Evolutionary conservation across 192 early-diverging fungal genomes (phyloP), one percentile per base, ranked within the genome.

Genomic region (Coemansia guatemalensis): DNA sequence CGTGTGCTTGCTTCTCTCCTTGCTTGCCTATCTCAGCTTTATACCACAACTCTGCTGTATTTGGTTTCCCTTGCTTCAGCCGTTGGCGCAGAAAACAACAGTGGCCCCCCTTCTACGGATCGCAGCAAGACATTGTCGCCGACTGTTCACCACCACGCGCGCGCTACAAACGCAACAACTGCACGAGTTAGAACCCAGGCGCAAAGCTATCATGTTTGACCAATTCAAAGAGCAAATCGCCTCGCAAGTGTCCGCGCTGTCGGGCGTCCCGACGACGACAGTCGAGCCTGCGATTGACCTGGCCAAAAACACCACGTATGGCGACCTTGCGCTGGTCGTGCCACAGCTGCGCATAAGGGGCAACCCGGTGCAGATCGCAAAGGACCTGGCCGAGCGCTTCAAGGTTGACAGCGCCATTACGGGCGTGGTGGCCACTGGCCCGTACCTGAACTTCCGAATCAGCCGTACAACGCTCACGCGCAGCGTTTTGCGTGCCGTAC

Each of bases 361-460:
- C 26, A 89, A 87, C 76, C 91, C 91, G 2, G 68, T 67, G n/a
- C 81, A 82, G 29, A 60, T 88, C 48, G 88, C 89, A 11, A 76
- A 85, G 64, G 74, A 83, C 8, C 85, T 84, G 81, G 87, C 84
- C 29, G 87, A 80, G 27, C 76, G 85, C 77, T 90, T 91, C 77
- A 64, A 81, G 68, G 58, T 81, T 27, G 85, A 87, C 69, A 71
- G 85, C 20, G 75, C 71, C 48, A 83, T 93, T 48, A 68, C 75
- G 2, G 67, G 64, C 18, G 83, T 74, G 17, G 68, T 74, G 53
- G 81, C 87, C 51, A 75, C 78, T 35, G 89, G 89, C 18, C 88
- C 87, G 32, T 93, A 90, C 72, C 60, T 93, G 64, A 92, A 92
- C 85, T 92, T 92, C 74, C 80, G 78, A 56, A 76, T 92, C 62